Evolutionary conservation across 306 rosid genomes (phyloP), one percentile per base, ranked within the genome.

Genomic region (Glycyrrhiza uralensis): DNA sequence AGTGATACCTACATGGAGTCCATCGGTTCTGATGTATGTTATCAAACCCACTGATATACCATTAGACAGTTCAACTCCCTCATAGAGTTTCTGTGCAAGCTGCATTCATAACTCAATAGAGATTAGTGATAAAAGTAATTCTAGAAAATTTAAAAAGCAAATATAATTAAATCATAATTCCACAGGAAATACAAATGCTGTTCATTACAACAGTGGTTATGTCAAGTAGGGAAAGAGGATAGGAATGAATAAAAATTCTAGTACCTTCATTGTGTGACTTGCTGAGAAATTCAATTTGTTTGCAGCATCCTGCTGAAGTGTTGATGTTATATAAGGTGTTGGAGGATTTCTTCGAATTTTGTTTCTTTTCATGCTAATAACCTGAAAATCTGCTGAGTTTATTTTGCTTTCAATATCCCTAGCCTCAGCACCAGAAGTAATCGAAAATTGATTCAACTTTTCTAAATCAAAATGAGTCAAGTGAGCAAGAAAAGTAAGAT

Each of bases 281-380:
- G 99, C 85, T 3, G 88, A 24, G 84, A 89, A 89, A 80, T 89
- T 84, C 63, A 84, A 86, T 78, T 85, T 94, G 83, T 87, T 91
- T 11, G 92, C 96, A 12, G 97, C 96, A 86, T 94, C 99, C 79
- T 94, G 99, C 84, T 94, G 99, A 84, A 94, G 97, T 33, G 99
- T 89, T 2, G 99, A 94, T 82, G 99, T 89, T 85, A 94, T 89
- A 75, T 75, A 91, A 49, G 99, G 99, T 20, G 88, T 83, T 2
- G 99, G 97, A 77, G 99, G 95, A 74, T 94, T 94, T 83, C 80
- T 91, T 82, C 83, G 78, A 52, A 62, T 42, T 88, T 85, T 86
- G 80, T 4, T 81, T 70, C 67, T 85, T 80, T 88, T 94, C 76
- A 79, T 78, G 67, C 57, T 80, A 52, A 84, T 62, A 65, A 94